These are phyloP conservation scores for Ophiostoma pallidulum DNA, from an alignment of 2,329 filamentous ascomycete species.

Conservation along the genomic window DNA sequence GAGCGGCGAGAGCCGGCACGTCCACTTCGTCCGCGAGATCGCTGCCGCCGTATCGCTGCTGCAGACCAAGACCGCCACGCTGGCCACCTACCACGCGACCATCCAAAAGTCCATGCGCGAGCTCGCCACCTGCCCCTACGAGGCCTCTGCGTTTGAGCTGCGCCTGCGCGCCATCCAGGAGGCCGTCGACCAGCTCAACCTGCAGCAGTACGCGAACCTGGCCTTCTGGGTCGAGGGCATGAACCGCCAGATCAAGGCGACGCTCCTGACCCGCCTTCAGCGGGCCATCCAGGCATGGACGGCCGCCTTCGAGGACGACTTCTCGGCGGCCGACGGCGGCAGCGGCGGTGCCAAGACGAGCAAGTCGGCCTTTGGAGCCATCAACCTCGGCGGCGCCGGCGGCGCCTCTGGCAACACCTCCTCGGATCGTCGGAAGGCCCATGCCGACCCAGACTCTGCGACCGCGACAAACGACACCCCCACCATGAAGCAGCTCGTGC, in stretches of 20 bases:
- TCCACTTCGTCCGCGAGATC: slow-evolving; percentile 93
- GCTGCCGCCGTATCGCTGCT: slow-evolving; percentile 77
- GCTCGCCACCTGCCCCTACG: slow-evolving; percentile 76
- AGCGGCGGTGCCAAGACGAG: slow-evolving; percentile 3
- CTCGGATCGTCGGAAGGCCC: slow-evolving; percentile 38
- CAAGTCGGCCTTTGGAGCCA: slow-evolving; percentile 12
- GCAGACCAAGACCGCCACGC: slow-evolving; percentile 73
- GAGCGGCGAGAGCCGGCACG: slow-evolving; percentile 78
- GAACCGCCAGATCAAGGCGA: slow-evolving; percentile 75
- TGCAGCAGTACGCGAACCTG: slow-evolving; percentile 93
- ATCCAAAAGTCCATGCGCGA: slow-evolving; percentile 75
- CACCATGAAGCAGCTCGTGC: slow-evolving; percentile 62
- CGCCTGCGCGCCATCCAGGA: slow-evolving; percentile 80
- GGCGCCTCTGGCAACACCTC: neutral
- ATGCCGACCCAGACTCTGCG: slow-evolving; percentile 21
- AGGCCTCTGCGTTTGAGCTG: slow-evolving; percentile 65
- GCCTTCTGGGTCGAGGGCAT: slow-evolving; percentile 80
- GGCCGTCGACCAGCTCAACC: slow-evolving; percentile 88
- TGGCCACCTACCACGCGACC: slow-evolving; percentile 70
- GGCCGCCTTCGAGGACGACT: slow-evolving; percentile 63
- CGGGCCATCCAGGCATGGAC: slow-evolving; percentile 84
- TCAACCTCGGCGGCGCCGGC: neutral
- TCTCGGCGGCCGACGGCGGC: slow-evolving; percentile 34
- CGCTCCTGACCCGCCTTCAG: slow-evolving; percentile 72
- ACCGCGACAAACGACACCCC: slow-evolving; percentile 42